Evolutionary conservation across 805 yeast genomes (phyloP), one percentile per base, ranked within the genome.

Genomic region (Starmerella apicola): DNA sequence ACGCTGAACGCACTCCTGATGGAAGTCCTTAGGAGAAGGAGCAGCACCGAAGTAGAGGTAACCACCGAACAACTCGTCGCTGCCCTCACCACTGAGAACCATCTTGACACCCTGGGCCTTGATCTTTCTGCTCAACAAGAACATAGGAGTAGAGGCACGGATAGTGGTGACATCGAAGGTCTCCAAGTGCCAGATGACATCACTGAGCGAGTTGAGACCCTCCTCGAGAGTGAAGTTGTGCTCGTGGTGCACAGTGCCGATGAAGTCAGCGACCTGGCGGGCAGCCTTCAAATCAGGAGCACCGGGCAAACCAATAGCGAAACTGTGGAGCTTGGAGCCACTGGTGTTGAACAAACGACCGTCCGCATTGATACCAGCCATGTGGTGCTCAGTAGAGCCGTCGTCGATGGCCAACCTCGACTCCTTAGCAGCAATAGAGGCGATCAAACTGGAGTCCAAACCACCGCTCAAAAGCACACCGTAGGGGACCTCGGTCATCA

Each of bases 21-120:
- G 97, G 85, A 91, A 91, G 56, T 84, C 98, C 42, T 68, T 69
- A 39, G 95, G 79, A 44, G 81, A 69, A 53, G 99, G 99, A 38
- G 99, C 99, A 59, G 81, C 76, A 38, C 95, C 97, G 58, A 91
- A 91, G 71, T 91, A 91, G 54, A 91, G 68, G 73, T 91, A 91
- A 41, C 99, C 99, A 54, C 99, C 99, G 60, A 91, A 91, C 62
- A 91, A 80, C 71, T 91, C 99, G 64, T 91, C 99, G 22, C 96
- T 84, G 49, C 99, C 99, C 67, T 91, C 99, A 60, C 99, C 99
- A 28, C 95, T 82, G 43, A 91, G 68, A 30, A 91, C 99, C 99
- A 91, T 91, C 77, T 91, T 91, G 55, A 91, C 95, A 63, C 98
- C 99, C 66, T 88, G 96, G 38, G 98, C 98, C 71, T 91, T 91